These are phyloP conservation scores for Flaveria bidentis DNA, from an alignment of 129 eudicot species.

Conservation along the genomic window DNA sequence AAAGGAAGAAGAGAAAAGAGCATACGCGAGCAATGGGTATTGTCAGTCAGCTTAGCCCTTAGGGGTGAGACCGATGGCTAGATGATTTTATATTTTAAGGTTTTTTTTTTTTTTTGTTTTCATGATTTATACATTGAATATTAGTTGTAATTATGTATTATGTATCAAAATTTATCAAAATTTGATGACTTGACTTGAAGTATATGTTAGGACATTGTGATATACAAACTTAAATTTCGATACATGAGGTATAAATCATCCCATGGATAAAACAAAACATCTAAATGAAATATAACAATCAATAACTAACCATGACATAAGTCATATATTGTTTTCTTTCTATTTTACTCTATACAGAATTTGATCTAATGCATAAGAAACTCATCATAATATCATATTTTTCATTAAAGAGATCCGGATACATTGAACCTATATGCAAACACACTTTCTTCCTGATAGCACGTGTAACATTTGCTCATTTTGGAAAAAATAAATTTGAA, in stretches of 20 bases:
- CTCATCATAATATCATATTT: too few species aligned
- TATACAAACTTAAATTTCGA: neutral
- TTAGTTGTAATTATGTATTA: conserved; percentile 26
- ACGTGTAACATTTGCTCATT: too few species aligned
- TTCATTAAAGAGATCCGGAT: neutral
- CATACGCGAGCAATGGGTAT: conserved; percentile 42
- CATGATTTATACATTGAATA: conserved; percentile 23
- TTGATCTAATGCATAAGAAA: too few species aligned
- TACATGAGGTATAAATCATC: conserved; percentile 3
- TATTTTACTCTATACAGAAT: too few species aligned
- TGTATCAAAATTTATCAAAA: conserved; percentile 14
- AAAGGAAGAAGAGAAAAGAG: conserved; percentile 36
- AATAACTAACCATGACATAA: neutral
- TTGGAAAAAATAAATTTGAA: too few species aligned
- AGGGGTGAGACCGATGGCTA: conserved; percentile 25
- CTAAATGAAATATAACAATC: conserved; percentile 5
- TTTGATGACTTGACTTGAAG: neutral
- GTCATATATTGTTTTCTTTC: too few species aligned
- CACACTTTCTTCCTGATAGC: too few species aligned
- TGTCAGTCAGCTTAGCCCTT: conserved; percentile 26
- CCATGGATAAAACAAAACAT: conserved; percentile 15
- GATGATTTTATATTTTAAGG: neutral
- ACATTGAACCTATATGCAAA: too few species aligned
- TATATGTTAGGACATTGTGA: neutral
- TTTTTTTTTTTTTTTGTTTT: conserved; percentile 42